A percentile compares a stretch with the other conserved stretches of the same genome.
These are phyloP conservation scores for Kodamaea laetipori DNA, from an alignment of 805 yeast species.

Conservation along the genomic window DNA sequence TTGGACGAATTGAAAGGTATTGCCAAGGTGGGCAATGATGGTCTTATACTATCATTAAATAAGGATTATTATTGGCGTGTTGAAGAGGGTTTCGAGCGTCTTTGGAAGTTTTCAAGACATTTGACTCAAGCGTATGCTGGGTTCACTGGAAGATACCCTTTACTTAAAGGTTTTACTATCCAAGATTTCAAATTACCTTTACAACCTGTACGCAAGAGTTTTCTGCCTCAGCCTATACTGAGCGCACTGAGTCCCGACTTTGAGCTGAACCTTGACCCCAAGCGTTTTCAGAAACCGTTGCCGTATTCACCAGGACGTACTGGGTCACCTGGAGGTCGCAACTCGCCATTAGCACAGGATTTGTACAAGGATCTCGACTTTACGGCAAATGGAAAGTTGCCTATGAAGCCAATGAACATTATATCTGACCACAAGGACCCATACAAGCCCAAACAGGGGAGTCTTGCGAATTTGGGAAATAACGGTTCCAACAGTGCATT, in stretches of 20 bases:
- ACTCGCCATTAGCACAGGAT: slow-evolving; percentile 15
- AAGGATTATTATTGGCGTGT: slow-evolving; percentile 80
- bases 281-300: not conserved
- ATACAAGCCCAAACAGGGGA: slow-evolving; percentile 5
- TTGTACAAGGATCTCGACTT: slow-evolving; percentile 41
- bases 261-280: slow-evolving; percentile 3
- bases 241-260: not conserved
- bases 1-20: slow-evolving; percentile 65
- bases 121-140: slow-evolving; percentile 35
- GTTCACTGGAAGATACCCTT: slow-evolving; percentile 42
- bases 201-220: slow-evolving; percentile 6
- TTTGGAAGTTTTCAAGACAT: slow-evolving; percentile 37
- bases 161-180: slow-evolving; percentile 32
- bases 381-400: slow-evolving; percentile 45
- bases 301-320: slow-evolving; percentile 4
- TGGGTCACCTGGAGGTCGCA: not conserved
- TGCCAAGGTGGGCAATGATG: slow-evolving; percentile 55
- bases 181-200: slow-evolving; percentile 39
- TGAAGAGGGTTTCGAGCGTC: slow-evolving; percentile 40
- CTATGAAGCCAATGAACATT: slow-evolving; percentile 44
- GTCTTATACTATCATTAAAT: slow-evolving; percentile 61
- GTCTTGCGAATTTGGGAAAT: not conserved
- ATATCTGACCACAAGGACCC: slow-evolving; percentile 21
- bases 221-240: slow-evolving; percentile 2
- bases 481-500: not conserved